Evolutionary conservation across 345 rosid species (phyloP), one percentile per base, ranked within the genome.

Genomic region (Cardiospermum halicacabum): DNA sequence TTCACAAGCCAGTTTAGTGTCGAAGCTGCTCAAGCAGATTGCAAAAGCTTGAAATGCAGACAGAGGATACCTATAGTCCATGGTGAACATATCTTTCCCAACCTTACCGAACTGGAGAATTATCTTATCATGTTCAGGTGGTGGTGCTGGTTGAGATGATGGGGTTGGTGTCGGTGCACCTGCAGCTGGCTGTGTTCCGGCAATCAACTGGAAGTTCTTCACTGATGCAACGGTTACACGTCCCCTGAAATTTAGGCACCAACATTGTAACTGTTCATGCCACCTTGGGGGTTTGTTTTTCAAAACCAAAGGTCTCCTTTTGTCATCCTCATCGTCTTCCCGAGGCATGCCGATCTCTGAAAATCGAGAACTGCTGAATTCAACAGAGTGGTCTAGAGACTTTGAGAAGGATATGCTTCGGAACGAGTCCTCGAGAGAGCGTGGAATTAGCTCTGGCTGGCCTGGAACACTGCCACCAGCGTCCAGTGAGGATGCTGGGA

Each of bases 41-140:
- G 98, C 97, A 67, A 93, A 93, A 3, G 98, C 97, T 69, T 93
- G 98, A 78, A 90, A 93, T 27, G 98, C 98, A 2, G 98, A 93
- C 16, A 93, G 75, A 3, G 98, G 98, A 56, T 90, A 93, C 43
- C 97, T 82, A 60, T 93, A 90, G 77, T 93, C 98, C 98, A 93
- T 93, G 1, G 97, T 93, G 74, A 93, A 93, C 92, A 93, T 88
- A 72, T 93, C 98, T 79, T 90, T 93, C 12, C 97, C 91, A 13
- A 93, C 94, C 77, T 93, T 90, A 18, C 97, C 97, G 53, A 93
- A 93, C 86, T 93, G 98, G 24, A 93, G 94, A 53, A 93, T 93
- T 64, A 93, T 84, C 72, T 89, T 92, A 69, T 92, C 97, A 7
- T 83, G 89, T 49, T 90, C 97, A 0, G 80, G 70, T 37, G 79